Base-by-base conservation (phyloP, 768 basidiomycete species). In the Tephrocybe sp. region DNA sequence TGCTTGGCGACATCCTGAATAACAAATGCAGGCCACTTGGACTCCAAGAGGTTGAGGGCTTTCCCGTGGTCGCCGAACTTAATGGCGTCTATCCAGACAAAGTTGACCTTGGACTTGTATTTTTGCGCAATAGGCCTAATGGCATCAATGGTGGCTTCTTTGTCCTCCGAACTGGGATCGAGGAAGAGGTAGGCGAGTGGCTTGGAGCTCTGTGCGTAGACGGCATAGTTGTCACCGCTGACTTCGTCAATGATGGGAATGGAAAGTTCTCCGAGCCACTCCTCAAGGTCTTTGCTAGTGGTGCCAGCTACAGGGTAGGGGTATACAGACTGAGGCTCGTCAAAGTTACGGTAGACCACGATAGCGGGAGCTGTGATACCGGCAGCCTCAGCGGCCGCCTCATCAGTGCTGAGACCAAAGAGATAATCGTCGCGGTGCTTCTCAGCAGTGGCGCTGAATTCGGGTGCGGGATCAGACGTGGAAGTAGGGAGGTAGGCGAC, bases 11-110 rank as follows among this genome's bases (percentile, higher is more conserved):
- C 62, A 59, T 97, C 82, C 73, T 98, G 97, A 56, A 99, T 73
- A 62, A 98, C 95, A 64, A 99, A 95, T 32, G 85, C 77, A 9
- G 97, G 97, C 94, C 93, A 98, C 60, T 87, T 87, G 59, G 83
- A 69, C 61, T 92, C 90, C 22, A 67, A 64, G 48, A 99, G 79
- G 78, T 95, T 96, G 50, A 99, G 80, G 1, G 91, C 89, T 70
- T 92, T 94, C 58, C 87, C 97, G 73, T 99, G 97, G 61, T 98
- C 96, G 60, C 82, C 83, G 60, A 94, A 99, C 68, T 94, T 93
- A 72, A 87, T 72, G 19, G 92, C 94, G 67, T 99, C 97, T 60
- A 99, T 98, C 86, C 87, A 96, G 53, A 98, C 96, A 67, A 98
- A 97, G 84, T 97, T 97, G 65, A 98, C 63, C 71, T 91, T 86